These are phyloP conservation scores for Xylariomycetidae sp. DNA, from an alignment of 2,329 filamentous ascomycete genomes.

Conservation along the genomic window DNA sequence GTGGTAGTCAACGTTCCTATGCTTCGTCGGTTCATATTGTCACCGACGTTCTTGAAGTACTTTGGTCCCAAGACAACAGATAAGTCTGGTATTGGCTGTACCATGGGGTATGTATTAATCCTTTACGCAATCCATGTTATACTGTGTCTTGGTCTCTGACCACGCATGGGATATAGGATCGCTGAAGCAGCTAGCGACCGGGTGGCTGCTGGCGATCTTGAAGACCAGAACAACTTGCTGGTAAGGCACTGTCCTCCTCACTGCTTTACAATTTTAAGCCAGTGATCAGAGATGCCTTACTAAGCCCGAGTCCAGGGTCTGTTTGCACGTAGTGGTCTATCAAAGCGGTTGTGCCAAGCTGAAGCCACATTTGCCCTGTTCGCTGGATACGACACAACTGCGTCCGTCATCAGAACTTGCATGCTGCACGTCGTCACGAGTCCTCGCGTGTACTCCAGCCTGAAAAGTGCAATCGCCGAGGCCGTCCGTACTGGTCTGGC, in stretches of 20 bases:
- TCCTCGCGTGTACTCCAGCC: conserved; percentile 35
- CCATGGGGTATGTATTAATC: conserved; percentile 15
- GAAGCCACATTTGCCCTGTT: conserved; percentile 24
- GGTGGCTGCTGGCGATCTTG: conserved; percentile 2
- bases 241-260: conserved; percentile 8
- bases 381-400: conserved; percentile 43
- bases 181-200: conserved; percentile 6
- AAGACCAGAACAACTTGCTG: conserved; percentile 11
- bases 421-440: conserved; percentile 41
- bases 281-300: background rate
- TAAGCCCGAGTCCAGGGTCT: conserved; percentile 25
- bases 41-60: conserved; percentile 8
- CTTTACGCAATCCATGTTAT: background rate
- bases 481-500: conserved; percentile 26
- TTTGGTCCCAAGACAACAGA: conserved; percentile 16
- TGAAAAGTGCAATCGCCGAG: conserved; percentile 38
- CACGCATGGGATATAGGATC: conserved; percentile 6
- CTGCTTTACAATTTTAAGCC: background rate
- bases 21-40: conserved; percentile 13
- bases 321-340: conserved; percentile 26
- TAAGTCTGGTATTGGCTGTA: conserved; percentile 9
- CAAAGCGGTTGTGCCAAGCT: conserved; percentile 21
- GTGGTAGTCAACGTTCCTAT: conserved; percentile 14
- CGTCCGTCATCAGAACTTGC: conserved; percentile 39
- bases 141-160: background rate